Conservation (phyloP, 257 asterid genomes). For the Fraxinus americana region DNA sequence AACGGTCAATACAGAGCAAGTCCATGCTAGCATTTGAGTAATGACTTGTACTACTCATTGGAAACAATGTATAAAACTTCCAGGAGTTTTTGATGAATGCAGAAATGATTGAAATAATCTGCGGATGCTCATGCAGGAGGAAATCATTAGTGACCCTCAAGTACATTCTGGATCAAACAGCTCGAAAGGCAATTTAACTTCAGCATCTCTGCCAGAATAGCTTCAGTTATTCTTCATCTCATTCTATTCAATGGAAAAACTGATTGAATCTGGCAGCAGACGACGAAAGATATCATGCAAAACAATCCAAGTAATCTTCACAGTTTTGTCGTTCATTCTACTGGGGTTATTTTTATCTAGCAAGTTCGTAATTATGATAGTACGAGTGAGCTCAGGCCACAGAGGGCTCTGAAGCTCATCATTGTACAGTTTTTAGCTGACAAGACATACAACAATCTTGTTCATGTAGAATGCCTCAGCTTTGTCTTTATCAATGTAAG, state of each 20-base stretch:
- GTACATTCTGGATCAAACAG: conserved; percentile 14
- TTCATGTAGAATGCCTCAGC: background rate
- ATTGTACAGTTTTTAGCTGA: conserved; percentile 6
- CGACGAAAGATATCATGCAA: background rate
- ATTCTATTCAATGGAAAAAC: conserved; percentile 20
- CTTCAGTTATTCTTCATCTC: conserved; percentile 25
- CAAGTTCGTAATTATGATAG: conserved; percentile 6
- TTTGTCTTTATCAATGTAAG: background rate
- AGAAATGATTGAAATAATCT: conserved; percentile 6
- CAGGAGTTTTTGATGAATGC: background rate
- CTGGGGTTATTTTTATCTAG: conserved; percentile 8
- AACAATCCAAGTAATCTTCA: background rate
- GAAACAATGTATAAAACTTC: background rate
- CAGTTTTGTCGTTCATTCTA: background rate
- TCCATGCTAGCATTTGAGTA: background rate
- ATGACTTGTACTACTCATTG: background rate
- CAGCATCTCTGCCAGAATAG: conserved; percentile 29
- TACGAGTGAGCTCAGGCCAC: conserved; percentile 5
- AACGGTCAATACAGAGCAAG: background rate
- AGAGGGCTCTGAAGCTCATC: conserved; percentile 16
- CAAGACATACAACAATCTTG: conserved; percentile 14
- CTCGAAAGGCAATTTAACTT: conserved; percentile 18
- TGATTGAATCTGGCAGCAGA: conserved; percentile 20
- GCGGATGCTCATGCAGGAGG: conserved; percentile 35
- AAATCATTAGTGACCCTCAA: conserved; percentile 27